A percentile compares a stretch with the other conserved stretches of the same genome.
phyloP scores from a whole-genome alignment of 106 monocot genomes.

The Vanilla planifolia region DNA sequence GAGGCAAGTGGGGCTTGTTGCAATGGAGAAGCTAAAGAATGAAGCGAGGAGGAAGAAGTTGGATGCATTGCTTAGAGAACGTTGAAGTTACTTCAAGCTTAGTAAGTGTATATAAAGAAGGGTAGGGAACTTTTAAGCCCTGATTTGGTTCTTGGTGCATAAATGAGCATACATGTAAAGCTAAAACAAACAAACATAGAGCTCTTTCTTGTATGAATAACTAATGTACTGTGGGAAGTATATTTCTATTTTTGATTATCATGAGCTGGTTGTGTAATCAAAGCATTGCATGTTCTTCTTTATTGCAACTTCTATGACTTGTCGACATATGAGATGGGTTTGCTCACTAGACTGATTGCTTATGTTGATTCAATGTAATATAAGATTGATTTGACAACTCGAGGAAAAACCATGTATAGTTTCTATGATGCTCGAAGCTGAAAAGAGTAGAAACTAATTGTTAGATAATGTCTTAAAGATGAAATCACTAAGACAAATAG shows the following conservation, averaged over 20 bases:
- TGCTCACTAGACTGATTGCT: too few relatives aligned
- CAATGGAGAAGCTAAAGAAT: slow-evolving; percentile 92
- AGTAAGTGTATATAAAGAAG: slow-evolving; percentile 29
- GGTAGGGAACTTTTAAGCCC: slow-evolving; percentile 17
- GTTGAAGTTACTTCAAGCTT: slow-evolving; percentile 25
- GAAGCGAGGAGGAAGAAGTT: slow-evolving; percentile 69
- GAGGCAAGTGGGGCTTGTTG: slow-evolving; percentile 89
- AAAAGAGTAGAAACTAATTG: too few relatives aligned
- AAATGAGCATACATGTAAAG: slow-evolving; percentile 19
- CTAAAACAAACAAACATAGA: neutral
- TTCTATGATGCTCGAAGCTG: too few relatives aligned
- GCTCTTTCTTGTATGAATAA: neutral
- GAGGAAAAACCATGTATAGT: too few relatives aligned
- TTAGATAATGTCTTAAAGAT: too few relatives aligned
- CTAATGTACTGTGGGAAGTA: neutral
- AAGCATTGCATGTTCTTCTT: neutral
- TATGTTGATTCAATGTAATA: too few relatives aligned
- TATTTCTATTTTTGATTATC: neutral
- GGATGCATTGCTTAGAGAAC: slow-evolving; percentile 74
- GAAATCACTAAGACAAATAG: too few relatives aligned
- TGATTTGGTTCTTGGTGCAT: slow-evolving; percentile 6
- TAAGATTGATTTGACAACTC: too few relatives aligned
- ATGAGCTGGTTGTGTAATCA: neutral
- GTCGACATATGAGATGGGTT: too few relatives aligned
- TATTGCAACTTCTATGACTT: too few relatives aligned